Conservation (phyloP, 2,329 filamentous ascomycete genomes). For the Helminthosporium solani region DNA sequence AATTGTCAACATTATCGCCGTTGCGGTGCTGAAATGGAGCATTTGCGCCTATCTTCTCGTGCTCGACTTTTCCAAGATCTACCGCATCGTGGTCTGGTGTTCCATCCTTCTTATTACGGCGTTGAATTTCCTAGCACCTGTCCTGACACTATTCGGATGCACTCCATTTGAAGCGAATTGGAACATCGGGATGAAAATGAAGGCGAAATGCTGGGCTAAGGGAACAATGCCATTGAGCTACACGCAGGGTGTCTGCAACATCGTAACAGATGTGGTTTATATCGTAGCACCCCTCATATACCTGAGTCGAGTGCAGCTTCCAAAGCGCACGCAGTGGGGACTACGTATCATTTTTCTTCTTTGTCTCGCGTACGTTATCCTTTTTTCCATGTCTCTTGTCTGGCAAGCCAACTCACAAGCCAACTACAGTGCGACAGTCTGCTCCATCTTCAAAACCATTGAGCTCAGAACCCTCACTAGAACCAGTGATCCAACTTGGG, state of each 20-base stretch:
- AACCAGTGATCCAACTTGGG: background rate
- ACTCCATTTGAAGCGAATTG: conserved; percentile 3
- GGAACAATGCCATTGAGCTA: conserved; percentile 5
- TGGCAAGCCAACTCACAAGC: background rate
- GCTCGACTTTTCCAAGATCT: conserved; percentile 7
- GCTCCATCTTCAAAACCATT: conserved; percentile 7
- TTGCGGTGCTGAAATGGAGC: conserved; percentile 17
- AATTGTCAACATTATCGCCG: conserved; percentile 26
- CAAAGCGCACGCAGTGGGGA: conserved; percentile 6
- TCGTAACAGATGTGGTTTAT: conserved; percentile 9
- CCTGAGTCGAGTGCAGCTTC: conserved; percentile 1
- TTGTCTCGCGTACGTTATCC: conserved; percentile 6
- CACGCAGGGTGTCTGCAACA: conserved; percentile 4
- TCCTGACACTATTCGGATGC: conserved; percentile 5
- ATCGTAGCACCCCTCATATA: conserved; percentile 8
- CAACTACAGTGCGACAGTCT: conserved; percentile 1
- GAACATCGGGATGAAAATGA: conserved; percentile 1
- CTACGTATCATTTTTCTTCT: conserved; percentile 7
- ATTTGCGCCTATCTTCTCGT: conserved; percentile 13
- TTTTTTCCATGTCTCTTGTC: background rate
- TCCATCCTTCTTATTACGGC: conserved; percentile 1
- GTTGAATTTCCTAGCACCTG: conserved; percentile 7
- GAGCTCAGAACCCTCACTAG: background rate
- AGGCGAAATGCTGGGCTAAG: conserved; percentile 1
- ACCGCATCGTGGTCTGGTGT: conserved; percentile 1